Conservation (phyloP, 1,284 basidiomycete genomes). For the Malassezia vespertilionis region DNA sequence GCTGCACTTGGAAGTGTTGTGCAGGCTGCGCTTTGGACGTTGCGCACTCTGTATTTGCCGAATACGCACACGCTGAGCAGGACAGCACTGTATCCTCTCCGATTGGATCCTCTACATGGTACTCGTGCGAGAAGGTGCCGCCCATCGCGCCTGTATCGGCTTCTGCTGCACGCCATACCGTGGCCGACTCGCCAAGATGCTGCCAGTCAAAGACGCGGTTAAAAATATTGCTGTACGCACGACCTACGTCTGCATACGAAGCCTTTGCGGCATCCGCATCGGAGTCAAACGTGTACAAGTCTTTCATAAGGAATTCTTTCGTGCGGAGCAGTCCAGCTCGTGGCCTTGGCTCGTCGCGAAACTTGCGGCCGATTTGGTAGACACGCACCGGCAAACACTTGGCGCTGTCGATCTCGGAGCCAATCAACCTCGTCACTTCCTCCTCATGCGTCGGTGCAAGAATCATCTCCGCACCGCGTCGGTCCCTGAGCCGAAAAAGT, state of each 20-base stretch:
- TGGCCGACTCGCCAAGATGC: background rate
- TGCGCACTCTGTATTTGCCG: slow-evolving; percentile 46
- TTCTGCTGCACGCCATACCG: slow-evolving; percentile 33
- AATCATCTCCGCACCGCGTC: slow-evolving; percentile 37
- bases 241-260: slow-evolving; percentile 41
- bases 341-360: slow-evolving; percentile 48
- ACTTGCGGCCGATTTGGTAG: slow-evolving; percentile 47
- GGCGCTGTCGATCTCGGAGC: slow-evolving; percentile 31
- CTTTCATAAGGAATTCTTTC: slow-evolving; percentile 49
- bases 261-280: slow-evolving; percentile 14
- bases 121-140: slow-evolving; percentile 47
- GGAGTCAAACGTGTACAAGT: slow-evolving; percentile 48
- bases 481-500: slow-evolving; percentile 44
- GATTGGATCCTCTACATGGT: slow-evolving; percentile 39
- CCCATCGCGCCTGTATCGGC: slow-evolving; percentile 49
- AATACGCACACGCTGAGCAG: slow-evolving; percentile 40
- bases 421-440: slow-evolving; percentile 46
- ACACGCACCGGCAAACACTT: slow-evolving; percentile 42
- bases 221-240: slow-evolving; percentile 42
- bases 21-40: slow-evolving; percentile 18
- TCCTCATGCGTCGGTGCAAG: slow-evolving; percentile 49
- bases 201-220: slow-evolving; percentile 24
- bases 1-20: too few species aligned
- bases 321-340: slow-evolving; percentile 46
- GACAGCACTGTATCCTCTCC: slow-evolving; percentile 47